Evolutionary conservation across 768 basidiomycete species (phyloP), one percentile per base, ranked within the genome.

Genomic region (Pleurotus tuoliensis): DNA sequence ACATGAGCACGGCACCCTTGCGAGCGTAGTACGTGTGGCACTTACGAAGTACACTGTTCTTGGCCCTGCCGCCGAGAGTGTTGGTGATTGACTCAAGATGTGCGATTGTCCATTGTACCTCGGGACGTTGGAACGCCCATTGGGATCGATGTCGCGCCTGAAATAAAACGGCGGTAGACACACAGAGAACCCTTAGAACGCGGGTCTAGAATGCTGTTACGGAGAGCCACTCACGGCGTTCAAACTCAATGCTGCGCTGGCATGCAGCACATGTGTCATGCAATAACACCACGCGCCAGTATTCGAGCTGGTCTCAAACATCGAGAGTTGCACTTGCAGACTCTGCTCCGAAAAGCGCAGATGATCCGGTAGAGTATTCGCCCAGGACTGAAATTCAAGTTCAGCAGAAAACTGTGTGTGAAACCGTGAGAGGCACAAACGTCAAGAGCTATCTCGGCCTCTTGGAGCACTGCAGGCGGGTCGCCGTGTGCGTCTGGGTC

Each of bases 281-380:
- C 82, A 88, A 71, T 82, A 93, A 62, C 86, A 88, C 91, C 90
- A 92, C 8, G 88, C 87, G 46, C 90, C 87, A 25, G 80, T 80
- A 62, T 89, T 90, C 13, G 87, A 86, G 62, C 81, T 82, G 18
- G 90, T 91, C 64, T 90, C 89, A 61, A 91, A 87, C 82, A 90
- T 88, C 15, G 83, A 80, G 59, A 84, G 73, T 62, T 92, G 88
- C 16, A 84, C 81, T 60, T 77, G 74, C 16, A 91, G 68, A 65
- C 79, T 90, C 62, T 87, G 81, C 46, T 87, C 83, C 20, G 80
- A 85, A 64, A 88, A 92, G 6, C 78, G 81, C 45, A 93, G 80
- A 63, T 86, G 80, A 41, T 84, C 81, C 9, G 91, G 83, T n/a
- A 92, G 80, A 37, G 81, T 81, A 20, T 73, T 72, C 24, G 73